These are phyloP conservation scores for Salix suchowensis DNA, from an alignment of 345 rosid species.

Conservation along the genomic window DNA sequence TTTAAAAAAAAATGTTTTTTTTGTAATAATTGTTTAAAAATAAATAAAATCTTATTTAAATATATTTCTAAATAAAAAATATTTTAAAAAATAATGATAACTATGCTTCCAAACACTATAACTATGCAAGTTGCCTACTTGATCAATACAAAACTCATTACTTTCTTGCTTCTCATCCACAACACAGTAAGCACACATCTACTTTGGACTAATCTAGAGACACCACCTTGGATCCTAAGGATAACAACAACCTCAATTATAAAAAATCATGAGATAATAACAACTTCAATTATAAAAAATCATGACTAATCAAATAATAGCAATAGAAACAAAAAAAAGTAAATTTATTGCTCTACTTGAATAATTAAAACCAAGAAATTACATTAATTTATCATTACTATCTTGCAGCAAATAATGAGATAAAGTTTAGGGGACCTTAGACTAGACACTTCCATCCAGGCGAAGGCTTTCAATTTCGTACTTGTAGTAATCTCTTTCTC, in stretches of 20 bases:
- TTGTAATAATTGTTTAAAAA: rapidly evolving
- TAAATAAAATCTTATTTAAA: no score
- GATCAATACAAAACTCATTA: background rate
- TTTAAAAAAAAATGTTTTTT: no score
- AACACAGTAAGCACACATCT: background rate
- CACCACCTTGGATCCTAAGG: background rate
- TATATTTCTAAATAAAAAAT: no score
- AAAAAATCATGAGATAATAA: background rate
- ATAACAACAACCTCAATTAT: background rate
- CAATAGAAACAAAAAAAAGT: background rate
- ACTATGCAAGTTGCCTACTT: background rate
- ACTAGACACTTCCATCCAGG: background rate
- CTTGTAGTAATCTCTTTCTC: background rate
- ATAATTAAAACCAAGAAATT: background rate
- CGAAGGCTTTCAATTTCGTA: background rate
- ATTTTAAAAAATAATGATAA: no score
- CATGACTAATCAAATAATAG: no score
- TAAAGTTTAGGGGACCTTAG: background rate
- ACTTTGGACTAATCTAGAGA: background rate
- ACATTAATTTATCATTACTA: background rate
- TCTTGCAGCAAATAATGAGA: background rate
- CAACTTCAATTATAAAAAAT: background rate
- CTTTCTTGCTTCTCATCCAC: background rate
- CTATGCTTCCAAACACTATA: no score
- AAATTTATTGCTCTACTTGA: background rate